A percentile compares a stretch with the other conserved stretches of the same genome.
Conservation (phyloP, 805 yeast genomes). For the Torulaspora maleeae region DNA sequence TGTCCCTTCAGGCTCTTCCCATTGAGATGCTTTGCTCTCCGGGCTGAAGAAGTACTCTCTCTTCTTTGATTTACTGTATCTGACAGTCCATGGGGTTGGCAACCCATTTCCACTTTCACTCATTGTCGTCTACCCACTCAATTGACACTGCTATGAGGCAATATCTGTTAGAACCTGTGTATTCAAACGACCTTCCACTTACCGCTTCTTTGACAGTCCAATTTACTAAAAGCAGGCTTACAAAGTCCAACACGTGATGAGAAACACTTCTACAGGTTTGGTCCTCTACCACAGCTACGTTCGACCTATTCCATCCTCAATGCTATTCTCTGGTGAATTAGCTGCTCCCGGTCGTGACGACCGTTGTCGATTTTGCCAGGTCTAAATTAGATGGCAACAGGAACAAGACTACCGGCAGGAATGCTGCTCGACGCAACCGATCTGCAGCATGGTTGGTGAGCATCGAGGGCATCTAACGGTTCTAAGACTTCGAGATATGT, state of each 20-base stretch:
- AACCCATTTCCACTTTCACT: constrained; percentile 54
- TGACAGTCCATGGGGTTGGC: constrained; percentile 80
- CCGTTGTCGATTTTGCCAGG: not conserved
- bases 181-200: not conserved
- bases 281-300: not conserved
- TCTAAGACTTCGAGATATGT: not conserved
- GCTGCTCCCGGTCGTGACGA: not conserved
- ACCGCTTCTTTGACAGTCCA: not conserved
- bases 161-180: not conserved
- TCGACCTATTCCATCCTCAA: not conserved
- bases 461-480: not conserved
- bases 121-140: not conserved
- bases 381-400: no score
- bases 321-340: not conserved
- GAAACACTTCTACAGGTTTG: not conserved
- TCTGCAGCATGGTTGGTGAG: not conserved
- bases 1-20: constrained; percentile 91
- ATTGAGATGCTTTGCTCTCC: constrained; percentile 64
- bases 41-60: constrained; percentile 80
- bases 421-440: not conserved
- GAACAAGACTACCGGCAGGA: not conserved
- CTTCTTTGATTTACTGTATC: constrained; percentile 71
- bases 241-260: not conserved
- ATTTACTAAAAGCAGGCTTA: not conserved
- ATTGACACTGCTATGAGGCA: not conserved